Evolutionary conservation across 2,329 filamentous ascomycete genomes (phyloP), one percentile per base, ranked within the genome.

Genomic region (Tolypocladium pustulatum): DNA sequence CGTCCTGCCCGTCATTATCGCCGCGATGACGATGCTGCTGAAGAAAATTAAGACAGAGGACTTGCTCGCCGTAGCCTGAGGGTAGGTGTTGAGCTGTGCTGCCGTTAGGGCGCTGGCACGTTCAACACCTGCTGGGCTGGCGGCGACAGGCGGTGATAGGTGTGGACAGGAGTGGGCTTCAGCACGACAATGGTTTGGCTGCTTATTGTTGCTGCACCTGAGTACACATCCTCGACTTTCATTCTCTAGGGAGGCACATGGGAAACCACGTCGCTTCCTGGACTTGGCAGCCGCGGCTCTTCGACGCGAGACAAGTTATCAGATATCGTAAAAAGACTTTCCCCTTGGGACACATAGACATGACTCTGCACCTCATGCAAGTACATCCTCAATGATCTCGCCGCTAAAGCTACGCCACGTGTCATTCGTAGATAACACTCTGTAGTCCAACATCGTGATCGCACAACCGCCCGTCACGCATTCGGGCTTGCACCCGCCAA

Each of bases 1-100:
- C 66, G 80, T 89, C 0, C 54, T 84, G 61, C 85, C 85, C 0
- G 85, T 88, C 13, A 78, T 88, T 34, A 43, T 68, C 2, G 64
- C 66, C 7, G 67, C 66, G 38, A 58, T 64, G 57, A 68, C 68
- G 7, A 71, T 72, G 70, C 57, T 71, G 55, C 56, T 65, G 32
- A 63, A 56, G 25, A 63, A 61, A 60, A 60, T 60, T 52, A 60
- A 62, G 58, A 43, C 58, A 1, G 41, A 58, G 15, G 54, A 60
- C 25, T 34, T 15, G 15, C 20, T 30, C 10, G 13, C 40, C n/a
- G 56, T 10, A 7, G 15, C 20, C 17, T 22, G 10, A 34, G 30
- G 5, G 30, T 12, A 32, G 49, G 49, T 32, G 49, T 52, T 52
- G 17, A 27, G 49, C 49, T 32, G 43, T 32, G 30, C 20, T 32